phyloP scores from a whole-genome alignment of 2,329 filamentous ascomycete species.

The Graphilbum fragrans region DNA sequence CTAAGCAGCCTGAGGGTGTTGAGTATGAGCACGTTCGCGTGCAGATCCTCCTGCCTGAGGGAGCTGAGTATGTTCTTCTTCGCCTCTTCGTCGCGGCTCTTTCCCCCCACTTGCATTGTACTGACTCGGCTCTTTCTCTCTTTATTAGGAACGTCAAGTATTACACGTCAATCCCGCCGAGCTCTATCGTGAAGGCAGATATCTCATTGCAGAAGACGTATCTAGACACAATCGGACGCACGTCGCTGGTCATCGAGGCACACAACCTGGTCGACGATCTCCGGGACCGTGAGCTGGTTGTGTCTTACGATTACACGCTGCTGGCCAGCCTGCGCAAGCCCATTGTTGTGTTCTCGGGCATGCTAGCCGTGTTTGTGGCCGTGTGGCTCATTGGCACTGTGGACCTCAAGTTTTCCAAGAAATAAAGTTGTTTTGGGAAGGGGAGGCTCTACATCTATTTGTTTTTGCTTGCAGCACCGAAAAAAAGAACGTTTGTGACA shows the following conservation, averaged over 20 bases:
- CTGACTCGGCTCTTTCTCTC: too few species aligned
- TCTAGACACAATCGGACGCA: constrained; percentile 86
- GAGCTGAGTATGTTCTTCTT: constrained; percentile 56
- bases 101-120: neutral
- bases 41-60: constrained; percentile 80
- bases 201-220: constrained; percentile 70
- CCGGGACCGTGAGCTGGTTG: constrained; percentile 68
- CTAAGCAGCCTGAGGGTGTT: constrained; percentile 72
- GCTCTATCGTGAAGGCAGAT: constrained; percentile 44
- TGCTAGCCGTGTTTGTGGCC: constrained; percentile 61
- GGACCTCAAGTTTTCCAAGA: constrained; percentile 59
- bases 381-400: constrained; percentile 67
- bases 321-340: constrained; percentile 74
- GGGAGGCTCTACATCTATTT: too few species aligned
- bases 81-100: neutral
- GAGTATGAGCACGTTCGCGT: constrained; percentile 74
- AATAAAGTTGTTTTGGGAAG: too few species aligned
- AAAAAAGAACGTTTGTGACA: too few species aligned
- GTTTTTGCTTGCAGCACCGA: too few species aligned
- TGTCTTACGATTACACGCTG: constrained; percentile 78
- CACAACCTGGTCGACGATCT: constrained; percentile 86
- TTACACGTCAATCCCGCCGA: constrained; percentile 56
- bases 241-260: constrained; percentile 66
- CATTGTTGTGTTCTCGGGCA: constrained; percentile 62
- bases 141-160: constrained; percentile 62